phyloP scores from a whole-genome alignment of 163 green algal species.

The Scenedesmus sp. region DNA sequence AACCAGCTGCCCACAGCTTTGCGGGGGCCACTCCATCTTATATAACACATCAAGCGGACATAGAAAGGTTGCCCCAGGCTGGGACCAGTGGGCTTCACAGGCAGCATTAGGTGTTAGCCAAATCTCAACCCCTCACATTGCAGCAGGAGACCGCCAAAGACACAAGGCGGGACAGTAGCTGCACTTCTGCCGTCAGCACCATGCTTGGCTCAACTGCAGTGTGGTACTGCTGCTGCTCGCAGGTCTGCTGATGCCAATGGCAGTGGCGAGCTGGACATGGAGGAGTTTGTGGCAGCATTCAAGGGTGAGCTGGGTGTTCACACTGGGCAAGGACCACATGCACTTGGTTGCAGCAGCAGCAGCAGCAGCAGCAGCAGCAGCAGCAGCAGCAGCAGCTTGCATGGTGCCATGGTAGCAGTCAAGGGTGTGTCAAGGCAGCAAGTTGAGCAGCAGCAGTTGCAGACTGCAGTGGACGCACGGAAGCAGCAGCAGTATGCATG shows the following conservation, averaged over 20 bases:
- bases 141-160: not conserved
- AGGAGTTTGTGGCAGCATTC: conserved; percentile 37
- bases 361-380: not conserved
- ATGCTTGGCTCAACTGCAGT: not conserved
- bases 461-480: not conserved
- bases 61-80: too few species aligned
- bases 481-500: too few species aligned
- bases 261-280: conserved; percentile 32
- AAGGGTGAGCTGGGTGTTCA: not conserved
- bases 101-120: not conserved
- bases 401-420: too few species aligned
- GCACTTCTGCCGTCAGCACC: not conserved
- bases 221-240: not conserved
- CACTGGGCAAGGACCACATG: not conserved
- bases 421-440: not conserved
- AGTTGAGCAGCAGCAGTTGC: not conserved
- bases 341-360: not conserved
- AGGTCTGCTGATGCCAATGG: conserved; percentile 24
- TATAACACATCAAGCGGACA: too few species aligned
- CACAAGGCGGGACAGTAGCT: not conserved
- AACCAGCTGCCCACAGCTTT: too few species aligned
- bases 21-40: too few species aligned
- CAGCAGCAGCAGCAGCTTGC: not conserved
- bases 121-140: not conserved
- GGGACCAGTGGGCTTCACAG: not conserved